Evolutionary conservation across 352 stramenopile species (phyloP).

Genomic region (Phytophthora ohioensis): DNA sequence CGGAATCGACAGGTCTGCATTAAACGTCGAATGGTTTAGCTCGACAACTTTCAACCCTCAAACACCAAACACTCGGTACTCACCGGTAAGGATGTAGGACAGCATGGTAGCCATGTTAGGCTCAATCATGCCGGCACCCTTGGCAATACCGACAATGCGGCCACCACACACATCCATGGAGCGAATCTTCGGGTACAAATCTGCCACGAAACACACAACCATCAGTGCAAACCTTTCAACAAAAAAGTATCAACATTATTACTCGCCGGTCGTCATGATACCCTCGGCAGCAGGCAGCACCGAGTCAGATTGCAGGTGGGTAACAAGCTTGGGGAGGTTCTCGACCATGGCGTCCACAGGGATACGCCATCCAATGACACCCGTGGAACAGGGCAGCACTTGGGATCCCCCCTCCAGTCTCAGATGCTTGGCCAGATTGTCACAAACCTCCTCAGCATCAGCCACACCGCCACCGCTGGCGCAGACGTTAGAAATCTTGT

Average conservation of each 20-base stretch:
- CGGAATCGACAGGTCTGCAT: slow-evolving; percentile 74
- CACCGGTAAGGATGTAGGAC: slow-evolving; percentile 87
- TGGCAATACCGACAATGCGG: slow-evolving; percentile 97
- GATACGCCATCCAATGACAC: slow-evolving; percentile 99
- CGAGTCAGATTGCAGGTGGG: slow-evolving; percentile 93
- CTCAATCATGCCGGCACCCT: slow-evolving; percentile 99
- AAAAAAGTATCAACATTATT: neutral
- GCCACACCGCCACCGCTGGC: slow-evolving; percentile 92
- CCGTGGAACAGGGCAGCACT: slow-evolving; percentile 96
- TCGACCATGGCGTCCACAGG: slow-evolving; percentile 93
- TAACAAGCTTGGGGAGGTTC: slow-evolving; percentile 77
- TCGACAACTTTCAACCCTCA: neutral
- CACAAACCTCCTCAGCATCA: slow-evolving; percentile 95
- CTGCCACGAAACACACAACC: slow-evolving; percentile 29
- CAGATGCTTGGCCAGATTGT: slow-evolving; percentile 91
- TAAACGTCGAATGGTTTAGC: neutral
- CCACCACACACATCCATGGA: slow-evolving; percentile 83
- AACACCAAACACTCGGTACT: slow-evolving; percentile 18
- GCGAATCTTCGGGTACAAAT: slow-evolving; percentile 92
- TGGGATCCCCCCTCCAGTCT: slow-evolving; percentile 81
- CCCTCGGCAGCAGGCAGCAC: slow-evolving; percentile 93
- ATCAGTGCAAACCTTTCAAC: neutral
- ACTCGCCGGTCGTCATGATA: slow-evolving; percentile 97
- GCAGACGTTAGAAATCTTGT: slow-evolving; percentile 99
- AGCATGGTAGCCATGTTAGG: slow-evolving; percentile 97